Conservation (phyloP, 148 eudicot species). For the Diospyros kaki region DNA sequence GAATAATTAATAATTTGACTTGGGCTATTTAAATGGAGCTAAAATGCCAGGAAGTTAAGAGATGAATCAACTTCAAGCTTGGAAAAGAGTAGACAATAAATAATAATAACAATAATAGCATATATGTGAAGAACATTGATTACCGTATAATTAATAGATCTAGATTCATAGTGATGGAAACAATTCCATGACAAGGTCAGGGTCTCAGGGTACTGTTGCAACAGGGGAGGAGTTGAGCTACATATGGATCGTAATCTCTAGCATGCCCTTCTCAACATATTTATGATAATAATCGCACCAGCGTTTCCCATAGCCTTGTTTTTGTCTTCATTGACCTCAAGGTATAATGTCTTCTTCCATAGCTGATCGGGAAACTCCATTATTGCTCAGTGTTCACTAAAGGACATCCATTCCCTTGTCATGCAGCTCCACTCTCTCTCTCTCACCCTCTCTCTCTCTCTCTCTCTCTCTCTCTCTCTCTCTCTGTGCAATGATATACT, state of each 20-base stretch:
- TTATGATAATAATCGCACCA: not conserved
- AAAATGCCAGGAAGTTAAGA: too few species aligned
- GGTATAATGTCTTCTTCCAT: constrained; percentile 8
- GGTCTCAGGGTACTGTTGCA: not conserved
- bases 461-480: too few species aligned
- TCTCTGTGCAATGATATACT: too few species aligned
- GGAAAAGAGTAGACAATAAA: not conserved
- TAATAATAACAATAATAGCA: too few species aligned
- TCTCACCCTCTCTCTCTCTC: too few species aligned
- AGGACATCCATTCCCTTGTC: constrained; percentile 2
- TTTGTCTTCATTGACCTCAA: constrained; percentile 15
- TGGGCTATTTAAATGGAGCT: too few species aligned
- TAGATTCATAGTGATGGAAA: constrained; percentile 1
- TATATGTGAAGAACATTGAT: not conserved
- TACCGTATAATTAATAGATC: not conserved
- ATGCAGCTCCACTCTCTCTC: not conserved
- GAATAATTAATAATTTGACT: too few species aligned
- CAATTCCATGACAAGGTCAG: constrained; percentile 6
- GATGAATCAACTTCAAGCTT: not conserved
- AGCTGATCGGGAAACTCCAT: constrained; percentile 5
- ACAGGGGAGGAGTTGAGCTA: not conserved
- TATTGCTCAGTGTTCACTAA: not conserved
- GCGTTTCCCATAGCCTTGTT: not conserved
- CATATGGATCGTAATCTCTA: not conserved
- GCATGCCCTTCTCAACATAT: constrained; percentile 6